phyloP scores from a whole-genome alignment of 225 moss, liverwort and hornwort genomes.

The Straminergon stramineum region DNA sequence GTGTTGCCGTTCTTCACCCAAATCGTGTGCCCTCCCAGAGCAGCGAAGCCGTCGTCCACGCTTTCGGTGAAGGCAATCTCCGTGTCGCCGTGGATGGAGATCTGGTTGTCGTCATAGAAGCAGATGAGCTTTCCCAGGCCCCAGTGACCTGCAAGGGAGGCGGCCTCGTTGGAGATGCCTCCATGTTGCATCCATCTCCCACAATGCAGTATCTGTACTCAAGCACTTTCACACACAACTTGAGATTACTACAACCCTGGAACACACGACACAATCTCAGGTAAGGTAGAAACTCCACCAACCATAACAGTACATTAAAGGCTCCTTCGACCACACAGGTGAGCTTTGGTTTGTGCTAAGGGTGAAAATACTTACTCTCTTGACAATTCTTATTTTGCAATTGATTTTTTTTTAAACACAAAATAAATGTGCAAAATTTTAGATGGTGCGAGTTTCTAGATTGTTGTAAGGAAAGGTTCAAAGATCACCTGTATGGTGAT shows the following conservation, averaged over 20 bases:
- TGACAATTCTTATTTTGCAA: neutral
- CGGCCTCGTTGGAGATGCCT: slow-evolving; percentile 78
- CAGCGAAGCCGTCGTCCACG: slow-evolving; percentile 46
- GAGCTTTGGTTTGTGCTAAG: neutral
- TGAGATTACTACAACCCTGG: neutral
- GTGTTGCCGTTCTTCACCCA: slow-evolving; percentile 75
- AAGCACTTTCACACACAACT: neutral
- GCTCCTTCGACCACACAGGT: too few relatives aligned
- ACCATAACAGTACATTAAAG: neutral
- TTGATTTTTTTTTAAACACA: neutral
- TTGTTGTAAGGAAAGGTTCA: neutral
- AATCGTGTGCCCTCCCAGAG: slow-evolving; percentile 43
- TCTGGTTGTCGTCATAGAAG: slow-evolving; percentile 76
- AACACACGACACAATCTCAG: neutral
- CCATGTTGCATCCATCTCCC: slow-evolving; percentile 94
- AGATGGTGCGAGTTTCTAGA: neutral
- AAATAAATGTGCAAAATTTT: neutral
- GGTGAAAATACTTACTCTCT: neutral
- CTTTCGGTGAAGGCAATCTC: slow-evolving; percentile 83
- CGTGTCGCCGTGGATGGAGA: slow-evolving; percentile 80
- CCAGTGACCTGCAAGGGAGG: slow-evolving; percentile 83
- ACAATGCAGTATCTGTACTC: neutral
- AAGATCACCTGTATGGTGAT: neutral
- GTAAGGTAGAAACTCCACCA: neutral
- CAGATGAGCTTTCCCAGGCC: slow-evolving; percentile 74